Base-by-base conservation (phyloP, 257 asterid species). In the Capsicum pubescens region DNA sequence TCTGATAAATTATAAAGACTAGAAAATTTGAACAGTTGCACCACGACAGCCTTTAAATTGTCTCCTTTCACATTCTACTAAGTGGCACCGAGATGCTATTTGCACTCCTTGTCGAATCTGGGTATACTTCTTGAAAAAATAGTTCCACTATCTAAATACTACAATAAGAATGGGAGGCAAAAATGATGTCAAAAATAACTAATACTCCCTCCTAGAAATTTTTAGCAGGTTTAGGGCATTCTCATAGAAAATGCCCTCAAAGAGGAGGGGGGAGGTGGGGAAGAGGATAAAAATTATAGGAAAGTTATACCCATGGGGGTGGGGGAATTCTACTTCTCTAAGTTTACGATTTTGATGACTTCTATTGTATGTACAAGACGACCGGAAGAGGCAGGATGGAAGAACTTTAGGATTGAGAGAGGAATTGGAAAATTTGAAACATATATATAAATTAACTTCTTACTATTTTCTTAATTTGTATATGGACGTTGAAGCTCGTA, bases 191-290 rank as follows among this genome's bases (percentile, higher is more conserved):
- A 26, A 79, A 84, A 60, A 82, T 48, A 50, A 84, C 82, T 60
- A 84, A 55, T 92, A 91, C 71, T 88, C 89, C 79, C 77, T 87
- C 88, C 89, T 89, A 2, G 46, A 66, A 46, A 91, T 55, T 90
- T 93, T 94, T 89, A 96, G 89, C 90, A 85, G 90, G 88, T 92
- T 94, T 72, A 92, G 90, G 86, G 93, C 98, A 86, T 94, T 94
- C 83, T 96, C 98, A 52, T 96, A 96, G 84, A 96, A 98, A 19
- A 94, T 1, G 5, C 99, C 98, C 90, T 94, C 98, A 50, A 86
- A 82, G 54, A 64, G 32, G 32, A 26, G 32, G 32, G 32, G 32
- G 32, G 32, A 26, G 32, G 32, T 26, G 32, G 32, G 32, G 32
- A 63, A 26, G 81, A 77, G 9, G 64, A 50, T 32, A 13, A 74